Base-by-base conservation (phyloP, 805 yeast species). In the Diddensiella transvaalensis region DNA sequence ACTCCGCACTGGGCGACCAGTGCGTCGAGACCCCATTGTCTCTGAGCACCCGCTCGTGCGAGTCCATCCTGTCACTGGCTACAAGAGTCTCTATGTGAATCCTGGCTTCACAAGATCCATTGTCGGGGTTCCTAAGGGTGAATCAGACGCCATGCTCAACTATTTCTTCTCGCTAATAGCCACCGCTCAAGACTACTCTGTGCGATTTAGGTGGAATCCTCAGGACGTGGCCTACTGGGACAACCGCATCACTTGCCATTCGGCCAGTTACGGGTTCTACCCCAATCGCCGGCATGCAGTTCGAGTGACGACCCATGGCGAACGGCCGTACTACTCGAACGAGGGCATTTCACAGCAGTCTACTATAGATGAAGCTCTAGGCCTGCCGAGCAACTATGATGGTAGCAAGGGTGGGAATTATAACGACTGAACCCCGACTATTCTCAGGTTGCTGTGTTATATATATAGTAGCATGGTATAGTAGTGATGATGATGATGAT, bases 141-240 rank as follows among this genome's bases (percentile, higher is more conserved):
- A 85, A 67, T 78, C 83, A 29, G 80, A 78, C 46, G 72, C 70
- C 24, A 69, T 85, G 51, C 68, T 85, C 56, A 66, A 74, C 39
- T 76, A 82, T 56, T 69, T 85, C 57, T 73, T 74, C 57, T 64
- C 67, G 42, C 81, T 79, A 55, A 71, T 80, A 32, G 75, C 77
- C 45, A 68, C 70, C 53, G 61, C 79, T 15, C 76, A 75, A 49
- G 88, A 83, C 62, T 72, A 83, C 56, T 87, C 83, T 55, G 70
- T 83, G 46, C 76, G 90, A 61, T 86, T 87, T 40, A 73, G 66
- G 48, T 85, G 88, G 85, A 83, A 80, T 60, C 80, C 80, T 40
- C 74, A 76, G 41, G 76, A 88, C 1, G 84, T 84, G 42, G 86
- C 81, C 22, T 63, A 82, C 21, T 85, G 90, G 90, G 91, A 85